Base-by-base conservation (phyloP, 2,329 filamentous ascomycete genomes). In the Penicillium janthinellum region DNA sequence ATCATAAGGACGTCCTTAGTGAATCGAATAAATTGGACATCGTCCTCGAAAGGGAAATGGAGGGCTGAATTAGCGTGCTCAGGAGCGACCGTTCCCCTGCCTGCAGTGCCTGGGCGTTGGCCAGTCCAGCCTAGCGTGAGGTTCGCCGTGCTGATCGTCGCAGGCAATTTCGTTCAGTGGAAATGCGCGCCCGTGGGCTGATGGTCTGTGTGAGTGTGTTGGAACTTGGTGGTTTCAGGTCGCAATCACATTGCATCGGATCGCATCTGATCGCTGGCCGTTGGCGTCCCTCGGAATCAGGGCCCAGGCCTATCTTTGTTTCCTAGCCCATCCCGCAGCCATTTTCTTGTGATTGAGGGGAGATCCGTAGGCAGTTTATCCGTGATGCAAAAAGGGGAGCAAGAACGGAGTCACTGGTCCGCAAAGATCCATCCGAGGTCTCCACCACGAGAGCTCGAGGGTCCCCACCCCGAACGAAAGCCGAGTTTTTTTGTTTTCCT, bases 351-450 rank as follows among this genome's bases (percentile, higher is more conserved):
- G 15, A 25, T 47, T 31, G 12, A 28, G 10, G 14, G 5, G 3
- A 14, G 22, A 15, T 31, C 44, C 7, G 3, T 31, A 31, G 49
- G 54, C 22, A 39, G 14, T 15, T 25, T 12, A 52, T 20, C 12
- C 35, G 39, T 28, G 31, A 47, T 41, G 25, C 37, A 51, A 51
- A 56, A 60, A 60, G 45, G 55, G 58, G 41, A 52, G 25, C 12
- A 10, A 62, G 31, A 54, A 47, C 44, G 61, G 58, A 56, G 58
- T 47, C 47, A 44, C 57, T 54, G 57, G 52, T 56, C 57, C 56
- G 47, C 39, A 38, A 61, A 61, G 64, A 61, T 61, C 65, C 66
- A 68, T 67, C 49, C 57, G 52, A 68, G 63, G 62, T 69, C 64
- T 56, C 67, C 67, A 67, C 65, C 25, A 37, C 17, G 39, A 56